Base-by-base conservation (phyloP, 2,329 filamentous ascomycete genomes). In the Rachicladosporium sp. region DNA sequence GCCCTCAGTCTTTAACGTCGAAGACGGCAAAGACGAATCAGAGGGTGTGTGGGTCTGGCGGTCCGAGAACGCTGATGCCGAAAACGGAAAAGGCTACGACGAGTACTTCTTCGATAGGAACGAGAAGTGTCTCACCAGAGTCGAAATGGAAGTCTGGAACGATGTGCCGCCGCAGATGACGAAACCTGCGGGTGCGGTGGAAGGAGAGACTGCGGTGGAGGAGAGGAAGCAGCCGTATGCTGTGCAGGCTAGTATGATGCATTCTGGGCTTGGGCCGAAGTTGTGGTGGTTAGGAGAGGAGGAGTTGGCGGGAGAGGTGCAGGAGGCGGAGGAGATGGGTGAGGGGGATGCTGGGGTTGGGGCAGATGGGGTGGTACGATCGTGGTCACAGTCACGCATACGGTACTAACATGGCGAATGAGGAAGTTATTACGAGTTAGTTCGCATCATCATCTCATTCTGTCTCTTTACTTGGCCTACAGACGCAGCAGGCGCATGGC, bases 81-180 rank as follows among this genome's bases (percentile, higher is more conserved):
- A 75, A 23, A 71, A 78, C 13, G 15, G 15, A 5, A 19, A 19
- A 19, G 53, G 48, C 29, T 47, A 44, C 4, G 41, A 43, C 5
- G 72, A 78, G 21, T 76, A 93, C 49, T 94, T 82, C 59, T 93
- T 91, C 60, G 91, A 98, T 60, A 80, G 80, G 52, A 80, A 89
- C 54, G 91, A 96, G 64, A 78, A 82, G 52, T 88, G 94, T 21
- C 76, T 89, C 31, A 82, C 96, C 53, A 74, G 86, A 13, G 79
- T 96, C 31, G 78, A 93, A 50, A 75, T 80, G 37, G 91, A 98
- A 63, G 76, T 84, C 48, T 98, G 91, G 87, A 76, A 86, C 44
- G 89, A 96, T 58, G 82, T 93, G 60, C 79, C 82, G 1, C 89
- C 89, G 0, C 78, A 93, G 63, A 75, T 79, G 32, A 80, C 85